Evolutionary conservation across 108 stramenopile species (phyloP).

Genomic region (Pseudonitzschia pungens): DNA sequence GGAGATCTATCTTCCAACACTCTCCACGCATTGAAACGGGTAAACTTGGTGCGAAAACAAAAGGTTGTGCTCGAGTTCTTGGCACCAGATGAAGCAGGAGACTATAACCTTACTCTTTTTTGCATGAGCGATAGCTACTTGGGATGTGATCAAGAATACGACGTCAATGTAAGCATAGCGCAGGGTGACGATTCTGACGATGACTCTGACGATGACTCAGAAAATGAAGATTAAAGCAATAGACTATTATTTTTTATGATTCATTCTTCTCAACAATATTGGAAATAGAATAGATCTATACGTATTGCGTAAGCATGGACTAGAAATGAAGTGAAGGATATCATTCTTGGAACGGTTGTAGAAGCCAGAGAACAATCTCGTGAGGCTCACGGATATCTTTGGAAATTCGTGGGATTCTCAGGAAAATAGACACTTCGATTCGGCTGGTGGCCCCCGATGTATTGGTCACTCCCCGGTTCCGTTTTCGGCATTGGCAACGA

Average conservation of each 20-base stretch:
- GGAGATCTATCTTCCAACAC: conserved; percentile 89
- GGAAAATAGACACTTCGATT: conserved; percentile 5
- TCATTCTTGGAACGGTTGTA: background rate
- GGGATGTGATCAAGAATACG: conserved; percentile 97
- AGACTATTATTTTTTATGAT: background rate
- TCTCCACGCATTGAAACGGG: conserved; percentile 91
- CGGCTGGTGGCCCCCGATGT: background rate
- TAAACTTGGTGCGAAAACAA: conserved; percentile 68
- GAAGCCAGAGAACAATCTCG: background rate
- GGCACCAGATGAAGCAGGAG: conserved; percentile 94
- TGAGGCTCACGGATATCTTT: conserved; percentile 13
- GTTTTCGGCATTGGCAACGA: conserved; percentile 13
- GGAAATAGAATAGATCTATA: too few relatives aligned
- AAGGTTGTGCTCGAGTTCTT: conserved; percentile 85
- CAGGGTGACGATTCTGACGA: conserved; percentile 63
- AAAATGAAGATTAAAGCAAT: conserved; percentile 33
- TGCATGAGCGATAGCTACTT: conserved; percentile 98
- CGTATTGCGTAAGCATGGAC: too few relatives aligned
- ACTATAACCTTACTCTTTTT: conserved; percentile 90
- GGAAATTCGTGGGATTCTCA: background rate
- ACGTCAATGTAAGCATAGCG: conserved; percentile 79
- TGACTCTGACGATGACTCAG: conserved; percentile 57
- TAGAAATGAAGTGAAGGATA: background rate
- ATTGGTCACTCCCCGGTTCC: background rate
- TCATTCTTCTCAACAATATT: too few relatives aligned